Evolutionary conservation across 1,284 basidiomycete species (phyloP).

Genomic region (Lentinula novae-zelandiae): DNA sequence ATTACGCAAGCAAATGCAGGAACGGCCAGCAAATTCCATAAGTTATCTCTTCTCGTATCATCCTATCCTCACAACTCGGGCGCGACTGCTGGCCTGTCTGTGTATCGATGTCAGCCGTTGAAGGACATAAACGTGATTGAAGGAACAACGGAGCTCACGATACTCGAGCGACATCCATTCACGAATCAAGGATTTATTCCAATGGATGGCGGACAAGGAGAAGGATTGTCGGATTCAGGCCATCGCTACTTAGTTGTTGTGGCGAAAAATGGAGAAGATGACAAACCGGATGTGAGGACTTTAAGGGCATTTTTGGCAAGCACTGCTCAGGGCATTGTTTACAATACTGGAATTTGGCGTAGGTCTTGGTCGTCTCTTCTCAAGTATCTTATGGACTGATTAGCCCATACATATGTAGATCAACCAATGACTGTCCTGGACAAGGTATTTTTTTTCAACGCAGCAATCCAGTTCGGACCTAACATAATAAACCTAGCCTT

Average conservation of each 20-base stretch:
- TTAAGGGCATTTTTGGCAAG: constrained; percentile 80
- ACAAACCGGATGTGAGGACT: constrained; percentile 70
- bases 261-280: constrained; percentile 70
- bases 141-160: constrained; percentile 49
- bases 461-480: too few species aligned
- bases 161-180: constrained; percentile 73
- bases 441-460: constrained; percentile 37
- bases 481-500: constrained; percentile 36
- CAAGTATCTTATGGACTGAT: constrained; percentile 11
- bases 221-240: constrained; percentile 48
- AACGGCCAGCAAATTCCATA: constrained; percentile 88
- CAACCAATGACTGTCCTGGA: constrained; percentile 82
- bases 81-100: constrained; percentile 66
- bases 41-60: constrained; percentile 64
- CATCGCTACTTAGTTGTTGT: constrained; percentile 79
- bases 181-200: constrained; percentile 90
- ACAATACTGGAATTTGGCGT: constrained; percentile 86
- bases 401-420: constrained; percentile 40
- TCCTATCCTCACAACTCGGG: constrained; percentile 55
- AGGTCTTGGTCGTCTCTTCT: constrained; percentile 31
- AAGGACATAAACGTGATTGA: constrained; percentile 36
- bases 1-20: constrained; percentile 84
- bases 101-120: constrained; percentile 70
- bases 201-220: constrained; percentile 57
- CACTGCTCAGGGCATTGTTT: constrained; percentile 80